phyloP scores from a whole-genome alignment of 768 basidiomycete genomes.

The Cyclocybe aegerita region DNA sequence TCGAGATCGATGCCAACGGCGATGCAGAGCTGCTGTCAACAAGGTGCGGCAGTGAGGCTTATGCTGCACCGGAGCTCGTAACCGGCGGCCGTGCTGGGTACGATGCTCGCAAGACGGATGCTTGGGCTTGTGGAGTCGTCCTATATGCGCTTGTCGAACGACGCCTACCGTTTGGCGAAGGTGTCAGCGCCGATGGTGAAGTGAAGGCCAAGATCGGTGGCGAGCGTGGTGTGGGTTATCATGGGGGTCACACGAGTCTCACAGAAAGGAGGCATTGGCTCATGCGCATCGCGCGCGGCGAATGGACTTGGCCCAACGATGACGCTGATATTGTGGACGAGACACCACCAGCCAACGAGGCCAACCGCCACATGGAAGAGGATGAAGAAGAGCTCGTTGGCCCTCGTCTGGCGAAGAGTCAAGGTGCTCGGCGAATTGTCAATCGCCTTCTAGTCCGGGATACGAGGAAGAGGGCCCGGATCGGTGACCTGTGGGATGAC shows the following conservation, averaged over 20 bases:
- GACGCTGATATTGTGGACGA: conserved; percentile 4
- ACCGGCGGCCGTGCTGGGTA: conserved; percentile 57
- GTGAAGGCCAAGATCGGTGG: conserved; percentile 37
- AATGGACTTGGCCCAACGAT: conserved; percentile 68
- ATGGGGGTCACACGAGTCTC: conserved; percentile 23
- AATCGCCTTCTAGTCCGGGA: conserved; percentile 67
- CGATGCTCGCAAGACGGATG: conserved; percentile 83
- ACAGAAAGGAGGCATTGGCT: conserved; percentile 56
- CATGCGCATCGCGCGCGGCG: conserved; percentile 78
- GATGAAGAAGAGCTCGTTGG: conserved; percentile 31
- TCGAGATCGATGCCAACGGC: conserved; percentile 51
- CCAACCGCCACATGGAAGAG: conserved; percentile 1
- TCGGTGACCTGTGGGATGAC: conserved; percentile 65
- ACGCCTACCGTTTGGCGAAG: conserved; percentile 72
- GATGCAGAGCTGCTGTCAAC: conserved; percentile 57
- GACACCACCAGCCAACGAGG: not conserved
- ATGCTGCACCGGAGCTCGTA: conserved; percentile 80
- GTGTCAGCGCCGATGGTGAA: conserved; percentile 27
- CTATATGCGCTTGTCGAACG: conserved; percentile 75
- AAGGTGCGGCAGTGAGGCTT: conserved; percentile 86
- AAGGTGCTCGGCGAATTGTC: conserved; percentile 55
- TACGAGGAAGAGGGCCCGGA: conserved; percentile 57
- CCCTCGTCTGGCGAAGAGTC: conserved; percentile 34
- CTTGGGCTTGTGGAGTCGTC: conserved; percentile 90
- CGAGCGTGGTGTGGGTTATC: conserved; percentile 24